A percentile compares a stretch with the other conserved stretches of the same genome.
Conservation (phyloP, 768 basidiomycete species). For the Paxillus ammoniavirescens region DNA sequence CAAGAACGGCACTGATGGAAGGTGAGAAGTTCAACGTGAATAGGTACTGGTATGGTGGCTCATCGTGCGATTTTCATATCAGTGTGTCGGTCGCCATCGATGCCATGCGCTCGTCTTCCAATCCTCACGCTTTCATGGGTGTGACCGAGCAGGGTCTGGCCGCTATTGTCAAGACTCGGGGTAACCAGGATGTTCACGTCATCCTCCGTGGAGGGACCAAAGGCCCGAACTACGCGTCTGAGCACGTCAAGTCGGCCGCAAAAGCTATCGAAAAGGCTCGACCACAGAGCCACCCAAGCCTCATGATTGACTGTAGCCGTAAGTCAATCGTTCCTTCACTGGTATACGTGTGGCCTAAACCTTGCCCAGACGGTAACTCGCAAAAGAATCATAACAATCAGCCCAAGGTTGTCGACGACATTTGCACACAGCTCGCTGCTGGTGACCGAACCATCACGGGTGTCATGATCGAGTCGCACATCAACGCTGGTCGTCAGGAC, state of each 20-base stretch:
- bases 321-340: constrained; percentile 27
- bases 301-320: constrained; percentile 91
- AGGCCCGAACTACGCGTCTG: constrained; percentile 84
- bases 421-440: constrained; percentile 70
- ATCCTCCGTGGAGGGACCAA: constrained; percentile 91
- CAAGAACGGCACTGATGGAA: constrained; percentile 99
- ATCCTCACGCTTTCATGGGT: constrained; percentile 97
- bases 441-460: constrained; percentile 79
- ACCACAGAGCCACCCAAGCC: constrained; percentile 51
- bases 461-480: constrained; percentile 96
- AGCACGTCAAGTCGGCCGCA: constrained; percentile 66
- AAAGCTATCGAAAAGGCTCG: constrained; percentile 64
- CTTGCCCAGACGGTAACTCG: constrained; percentile 81
- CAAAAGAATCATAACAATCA: constrained; percentile 94
- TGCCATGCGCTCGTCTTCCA: constrained; percentile 89
- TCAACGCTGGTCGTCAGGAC: constrained; percentile 89
- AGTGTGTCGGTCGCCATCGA: constrained; percentile 90
- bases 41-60: not conserved
- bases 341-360: not conserved
- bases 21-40: constrained; percentile 33
- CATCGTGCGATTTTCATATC: constrained; percentile 1
- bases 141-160: constrained; percentile 86
- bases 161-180: constrained; percentile 90
- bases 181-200: constrained; percentile 87
- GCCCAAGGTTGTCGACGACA: constrained; percentile 69